Evolutionary conservation across 192 early-diverging fungal species (phyloP), one percentile per base, ranked within the genome.

Genomic region (Backusella morwellensis): DNA sequence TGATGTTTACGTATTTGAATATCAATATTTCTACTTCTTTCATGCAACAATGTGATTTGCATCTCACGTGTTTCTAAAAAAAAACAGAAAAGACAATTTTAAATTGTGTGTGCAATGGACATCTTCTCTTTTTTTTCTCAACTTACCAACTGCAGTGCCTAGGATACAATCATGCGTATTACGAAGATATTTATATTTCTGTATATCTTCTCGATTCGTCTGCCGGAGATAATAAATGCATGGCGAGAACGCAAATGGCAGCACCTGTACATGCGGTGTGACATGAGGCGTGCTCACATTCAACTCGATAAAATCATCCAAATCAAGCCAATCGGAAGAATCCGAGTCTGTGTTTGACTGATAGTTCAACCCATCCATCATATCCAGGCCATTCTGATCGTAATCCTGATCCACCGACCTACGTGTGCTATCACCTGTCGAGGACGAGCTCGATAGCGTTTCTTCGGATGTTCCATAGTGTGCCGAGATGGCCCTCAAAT

Each of bases 171-270:
- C 74, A 70, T 86, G 83, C 9, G 84, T 85, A 41, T 72, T 78
- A 72, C 77, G 78, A 21, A 78, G 44, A 36, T 82, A 82, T 19
- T 66, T 79, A 7, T 76, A 85, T 34, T 81, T 77, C 32, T 80
- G 71, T 12, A 74, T 77, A 68, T 87, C 82, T 26, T 85, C 63
- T 35, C 75, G 67, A 59, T 80, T 74, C 12, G 41, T 74, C 74
- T 82, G 82, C 23, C 85, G 85, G 41, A 80, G 82, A 74, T 88
- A 92, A 54, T 83, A 81, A 32, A 92, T 81, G 59, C 84, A 85
- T 1, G 92, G 92, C 11, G 88, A 77, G 80, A 85, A 91, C 26
- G 88, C 82, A 70, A 93, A 88, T 0, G 92, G 88, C 3, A 90
- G 77, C 26, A 91, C 85, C 36, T 80, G 75, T 2, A 84, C 76